A percentile compares a stretch with the other conserved stretches of the same genome.
Conservation (phyloP, 768 basidiomycete species). For the Russula abietina region DNA sequence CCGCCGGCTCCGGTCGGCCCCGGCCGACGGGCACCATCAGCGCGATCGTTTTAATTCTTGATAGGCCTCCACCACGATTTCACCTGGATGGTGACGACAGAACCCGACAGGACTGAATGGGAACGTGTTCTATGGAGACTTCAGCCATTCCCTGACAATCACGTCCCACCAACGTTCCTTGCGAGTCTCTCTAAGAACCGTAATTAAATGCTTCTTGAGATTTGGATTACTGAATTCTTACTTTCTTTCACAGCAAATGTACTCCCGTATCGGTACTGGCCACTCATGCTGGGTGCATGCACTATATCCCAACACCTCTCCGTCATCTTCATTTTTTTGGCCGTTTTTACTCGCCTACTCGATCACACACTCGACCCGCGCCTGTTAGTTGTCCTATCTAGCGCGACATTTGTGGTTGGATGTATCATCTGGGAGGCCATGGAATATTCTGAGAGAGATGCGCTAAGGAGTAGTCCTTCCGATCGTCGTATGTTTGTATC, state of each 20-base stretch:
- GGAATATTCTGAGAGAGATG: conserved; percentile 36
- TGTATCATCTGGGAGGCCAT: conserved; percentile 59
- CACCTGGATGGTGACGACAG: neutral
- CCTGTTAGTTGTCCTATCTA: conserved; percentile 58
- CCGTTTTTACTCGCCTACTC: conserved; percentile 68
- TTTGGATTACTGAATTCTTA: conserved; percentile 3
- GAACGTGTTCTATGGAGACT: conserved; percentile 74
- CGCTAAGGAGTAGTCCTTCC: neutral
- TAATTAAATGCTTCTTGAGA: conserved; percentile 29
- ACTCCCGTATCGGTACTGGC: conserved; percentile 69
- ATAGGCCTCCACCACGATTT: neutral
- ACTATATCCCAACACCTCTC: conserved; percentile 82
- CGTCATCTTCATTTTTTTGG: conserved; percentile 74
- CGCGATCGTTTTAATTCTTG: too few species aligned
- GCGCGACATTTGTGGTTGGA: conserved; percentile 52
- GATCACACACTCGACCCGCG: conserved; percentile 61
- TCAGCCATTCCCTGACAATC: conserved; percentile 76
- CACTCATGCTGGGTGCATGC: conserved; percentile 61
- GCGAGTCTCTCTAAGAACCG: conserved; percentile 73
- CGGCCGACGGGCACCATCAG: too few species aligned
- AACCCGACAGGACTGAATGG: conserved; percentile 37
- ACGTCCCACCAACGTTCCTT: conserved; percentile 75
- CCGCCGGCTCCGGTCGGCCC: too few species aligned
- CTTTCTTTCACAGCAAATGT: conserved; percentile 62
- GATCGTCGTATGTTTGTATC: conserved; percentile 13